Evolutionary conservation across 805 yeast species (phyloP), one percentile per base, ranked within the genome.

Genomic region (Candida anglica): DNA sequence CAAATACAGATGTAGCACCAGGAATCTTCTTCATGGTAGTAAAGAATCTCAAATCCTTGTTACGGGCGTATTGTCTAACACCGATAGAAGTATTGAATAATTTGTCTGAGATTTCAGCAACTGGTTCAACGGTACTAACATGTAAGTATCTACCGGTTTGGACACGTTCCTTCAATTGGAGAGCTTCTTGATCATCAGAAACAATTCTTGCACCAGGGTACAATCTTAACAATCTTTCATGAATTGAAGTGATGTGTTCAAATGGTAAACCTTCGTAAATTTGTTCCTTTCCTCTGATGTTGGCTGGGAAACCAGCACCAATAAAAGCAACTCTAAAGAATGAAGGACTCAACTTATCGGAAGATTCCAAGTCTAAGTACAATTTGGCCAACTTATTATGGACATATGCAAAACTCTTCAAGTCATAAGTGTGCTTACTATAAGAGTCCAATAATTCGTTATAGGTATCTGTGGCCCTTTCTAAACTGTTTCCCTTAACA

Each of bases 181-280:
- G 63, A 1, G 85, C 83, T 40, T 79, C 81, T 6, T 67, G 68
- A 45, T 77, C 81, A 40, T 66, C 73, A 18, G 78, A 63, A 22
- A 86, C 65, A 34, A 86, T 75, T 36, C 81, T 73, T 1, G 95
- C 86, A 32, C 95, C 95, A 19, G 93, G 94, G 55, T 86, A 84
- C 30, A 84, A 58, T 48, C 79, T 75, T 46, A 81, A 70, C 39
- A 88, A 62, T 44, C 95, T 69, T 47, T 81, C 85, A 47, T 83
- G 87, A 53, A 87, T 83, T 3, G 91, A 79, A 2, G 88, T 78
- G 39, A 87, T 79, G 56, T 85, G 93, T 53, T 87, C 96, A 61
- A 84, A 87, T 19, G 95, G 87, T 34, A 77, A 67, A 5, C 96
- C 95, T 59, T 87, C 95, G 51, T 81, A 85, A 33, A 87, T 82